A percentile compares a stretch with the other conserved stretches of the same genome.
Conservation (phyloP, 176 grass and related monocot genomes). For the Oryza australiensis region DNA sequence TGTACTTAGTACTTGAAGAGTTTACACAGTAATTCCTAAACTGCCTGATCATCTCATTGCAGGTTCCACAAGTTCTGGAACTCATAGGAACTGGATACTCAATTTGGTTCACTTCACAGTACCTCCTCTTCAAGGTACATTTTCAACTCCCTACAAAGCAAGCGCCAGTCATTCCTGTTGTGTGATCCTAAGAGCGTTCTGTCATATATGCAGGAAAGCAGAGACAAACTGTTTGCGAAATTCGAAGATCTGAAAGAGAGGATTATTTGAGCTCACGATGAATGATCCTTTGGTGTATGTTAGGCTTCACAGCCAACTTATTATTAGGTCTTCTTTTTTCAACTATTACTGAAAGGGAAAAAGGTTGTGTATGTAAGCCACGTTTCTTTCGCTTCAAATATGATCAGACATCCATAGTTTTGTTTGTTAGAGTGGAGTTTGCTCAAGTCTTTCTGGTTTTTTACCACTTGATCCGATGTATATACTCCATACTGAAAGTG, state of each 20-base stretch:
- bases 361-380: conserved; percentile 28
- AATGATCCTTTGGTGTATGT: conserved; percentile 33
- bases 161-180: background rate
- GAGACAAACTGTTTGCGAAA: conserved; percentile 58
- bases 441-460: background rate
- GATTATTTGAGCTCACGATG: conserved; percentile 36
- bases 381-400: background rate
- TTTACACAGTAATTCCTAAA: background rate
- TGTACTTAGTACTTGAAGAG: background rate
- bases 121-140: conserved; percentile 69
- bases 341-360: conserved; percentile 29
- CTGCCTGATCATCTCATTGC: conserved; percentile 3
- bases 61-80: conserved; percentile 86
- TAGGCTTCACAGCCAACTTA: conserved; percentile 34
- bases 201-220: conserved; percentile 54
- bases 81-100: conserved; percentile 61
- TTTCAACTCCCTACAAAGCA: background rate
- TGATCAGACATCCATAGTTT: conserved; percentile 20
- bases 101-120: conserved; percentile 53
- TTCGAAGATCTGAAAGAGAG: conserved; percentile 48
- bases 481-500: background rate
- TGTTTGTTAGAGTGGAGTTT: background rate
- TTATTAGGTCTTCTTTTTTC: conserved; percentile 41
- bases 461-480: conserved; percentile 18
- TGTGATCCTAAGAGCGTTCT: background rate